Evolutionary conservation across 2,329 filamentous ascomycete genomes (phyloP), one percentile per base, ranked within the genome.

Genomic region (Ilyonectria mors-panacis): DNA sequence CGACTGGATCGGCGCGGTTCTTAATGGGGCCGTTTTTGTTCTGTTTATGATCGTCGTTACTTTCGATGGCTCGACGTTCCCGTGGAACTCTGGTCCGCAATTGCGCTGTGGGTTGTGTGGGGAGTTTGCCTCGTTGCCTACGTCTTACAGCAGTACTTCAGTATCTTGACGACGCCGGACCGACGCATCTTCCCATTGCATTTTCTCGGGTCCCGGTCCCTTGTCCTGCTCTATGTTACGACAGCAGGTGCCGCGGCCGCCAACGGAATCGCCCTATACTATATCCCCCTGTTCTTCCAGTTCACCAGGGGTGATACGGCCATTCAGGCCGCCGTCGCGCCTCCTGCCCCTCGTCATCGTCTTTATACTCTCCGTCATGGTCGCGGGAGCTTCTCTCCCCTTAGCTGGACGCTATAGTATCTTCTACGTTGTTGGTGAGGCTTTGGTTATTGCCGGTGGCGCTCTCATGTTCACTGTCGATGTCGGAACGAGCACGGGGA

Each of bases 201-300:
- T 23, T 55, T 64, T 4, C 59, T 69, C n/a, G 80, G 12, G 13
- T 72, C 76, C 9, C 76, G 78, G 2, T 78, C 79, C 12, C 73
- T 83, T 17, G 53, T 85, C 1, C 73, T 87, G 0, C 74, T 87
- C 1, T 84, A 80, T 67, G 73, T 85, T 33, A 76, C 78, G 7
- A 83, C 80, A 1, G 75, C 78, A 2, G 77, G 75, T 30, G 78
- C 78, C 0, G 80, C 77, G 12, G 77, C 80, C 3, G 75, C 75
- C 12, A 79, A 81, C 65, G 82, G 81, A 12, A 77, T 83, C 48
- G 69, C 79, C 0, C 77, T 85, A 9, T 89, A 88, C 76, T 89
- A 85, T 75, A 82, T 85, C 5, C 87, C 87, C 0, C 77, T 89
- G 1, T 88, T 82, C 76, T 88, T 88, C 75, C 83, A 86, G 65